A percentile compares a stretch with the other conserved stretches of the same genome.
These are phyloP conservation scores for Delphinella strobiligena DNA, from an alignment of 2,329 filamentous ascomycete genomes.

Conservation along the genomic window DNA sequence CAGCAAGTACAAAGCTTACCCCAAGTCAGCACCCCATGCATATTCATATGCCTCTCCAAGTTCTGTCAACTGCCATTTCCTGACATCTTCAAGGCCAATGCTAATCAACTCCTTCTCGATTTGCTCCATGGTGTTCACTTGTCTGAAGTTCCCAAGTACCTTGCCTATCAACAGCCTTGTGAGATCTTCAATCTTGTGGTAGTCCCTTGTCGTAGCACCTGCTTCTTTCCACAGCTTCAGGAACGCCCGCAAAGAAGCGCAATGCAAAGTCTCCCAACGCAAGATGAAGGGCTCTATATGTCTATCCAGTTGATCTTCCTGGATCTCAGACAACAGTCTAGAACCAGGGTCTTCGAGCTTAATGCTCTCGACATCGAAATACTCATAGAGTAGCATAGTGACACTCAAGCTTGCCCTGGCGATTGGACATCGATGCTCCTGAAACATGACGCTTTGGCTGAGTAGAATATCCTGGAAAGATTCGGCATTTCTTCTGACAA, in stretches of 20 bases:
- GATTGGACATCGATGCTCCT: slow-evolving; percentile 69
- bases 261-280: slow-evolving; percentile 87
- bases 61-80: slow-evolving; percentile 86
- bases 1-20: slow-evolving; percentile 23
- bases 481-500: slow-evolving; percentile 82
- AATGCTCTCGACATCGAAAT: slow-evolving; percentile 71
- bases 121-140: slow-evolving; percentile 73
- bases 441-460: slow-evolving; percentile 68
- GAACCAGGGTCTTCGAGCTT: slow-evolving; percentile 33
- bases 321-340: neutral
- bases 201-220: slow-evolving; percentile 72
- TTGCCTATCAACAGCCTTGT: slow-evolving; percentile 83
- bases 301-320: slow-evolving; percentile 66
- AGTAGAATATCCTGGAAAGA: slow-evolving; percentile 82
- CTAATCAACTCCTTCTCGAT: slow-evolving; percentile 81
- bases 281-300: slow-evolving; percentile 78
- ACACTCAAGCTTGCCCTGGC: slow-evolving; percentile 77
- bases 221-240: slow-evolving; percentile 88
- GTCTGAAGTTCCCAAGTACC: slow-evolving; percentile 68
- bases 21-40: slow-evolving; percentile 82
- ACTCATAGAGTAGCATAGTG: slow-evolving; percentile 81
- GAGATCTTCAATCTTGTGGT: slow-evolving; percentile 85
- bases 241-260: slow-evolving; percentile 73
- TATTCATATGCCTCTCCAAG: slow-evolving; percentile 86
- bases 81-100: slow-evolving; percentile 65